phyloP scores from a whole-genome alignment of 805 yeast species.

The Trichomonascus vanleenenianus region DNA sequence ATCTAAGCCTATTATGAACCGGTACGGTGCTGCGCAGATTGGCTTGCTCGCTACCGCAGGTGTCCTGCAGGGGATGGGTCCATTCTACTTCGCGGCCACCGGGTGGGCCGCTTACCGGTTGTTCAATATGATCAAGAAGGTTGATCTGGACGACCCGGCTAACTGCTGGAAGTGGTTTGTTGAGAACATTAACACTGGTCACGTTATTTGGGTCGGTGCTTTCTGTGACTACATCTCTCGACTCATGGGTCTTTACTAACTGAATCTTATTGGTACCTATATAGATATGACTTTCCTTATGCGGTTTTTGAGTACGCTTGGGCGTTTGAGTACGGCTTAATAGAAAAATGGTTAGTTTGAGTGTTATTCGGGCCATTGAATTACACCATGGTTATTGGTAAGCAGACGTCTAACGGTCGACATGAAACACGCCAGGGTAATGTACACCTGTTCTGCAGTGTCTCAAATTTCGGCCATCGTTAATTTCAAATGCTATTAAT shows the following conservation, averaged over 20 bases:
- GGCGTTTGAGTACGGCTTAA: no score
- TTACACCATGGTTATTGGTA: no score
- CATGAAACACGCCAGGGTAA: no score
- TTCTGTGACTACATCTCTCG: conserved; percentile 31
- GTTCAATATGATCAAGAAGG: conserved; percentile 58
- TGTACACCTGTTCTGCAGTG: no score
- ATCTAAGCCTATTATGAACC: conserved; percentile 61
- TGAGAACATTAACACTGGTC: conserved; percentile 62
- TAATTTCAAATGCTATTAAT: not conserved
- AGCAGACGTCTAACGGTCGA: no score
- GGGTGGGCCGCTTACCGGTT: conserved; percentile 64
- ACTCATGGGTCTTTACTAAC: conserved; percentile 16
- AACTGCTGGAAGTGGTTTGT: conserved; percentile 79
- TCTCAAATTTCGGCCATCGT: not conserved
- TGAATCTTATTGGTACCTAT: no score
- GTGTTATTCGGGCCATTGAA: no score
- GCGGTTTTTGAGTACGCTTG: no score
- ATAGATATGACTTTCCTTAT: no score
- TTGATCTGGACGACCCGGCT: conserved; percentile 69
- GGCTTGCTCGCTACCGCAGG: conserved; percentile 63
- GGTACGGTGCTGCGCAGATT: conserved; percentile 61
- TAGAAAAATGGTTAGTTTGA: no score
- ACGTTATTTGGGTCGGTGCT: conserved; percentile 29
- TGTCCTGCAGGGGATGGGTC: conserved; percentile 70
- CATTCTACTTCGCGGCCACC: conserved; percentile 64